phyloP scores from a whole-genome alignment of 345 rosid species.

The Ceriops zippeliana region DNA sequence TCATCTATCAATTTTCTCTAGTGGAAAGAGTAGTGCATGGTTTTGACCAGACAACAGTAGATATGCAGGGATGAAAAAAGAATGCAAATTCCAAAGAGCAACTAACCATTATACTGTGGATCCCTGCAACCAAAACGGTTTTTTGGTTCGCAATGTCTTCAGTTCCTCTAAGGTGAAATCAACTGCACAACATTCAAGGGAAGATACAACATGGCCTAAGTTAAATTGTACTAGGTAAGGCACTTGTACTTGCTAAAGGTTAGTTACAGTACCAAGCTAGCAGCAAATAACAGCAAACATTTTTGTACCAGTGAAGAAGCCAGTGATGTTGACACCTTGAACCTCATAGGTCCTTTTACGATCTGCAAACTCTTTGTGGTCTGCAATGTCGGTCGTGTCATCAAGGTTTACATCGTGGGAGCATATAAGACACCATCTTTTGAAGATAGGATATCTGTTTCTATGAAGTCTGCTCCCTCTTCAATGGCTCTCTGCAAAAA shows the following conservation, averaged over 20 bases:
- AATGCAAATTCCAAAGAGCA: constrained; percentile 1
- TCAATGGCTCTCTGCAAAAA: constrained; percentile 78
- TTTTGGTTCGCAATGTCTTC: constrained; percentile 63
- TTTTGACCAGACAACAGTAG: no score
- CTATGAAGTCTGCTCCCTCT: constrained; percentile 95
- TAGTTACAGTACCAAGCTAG: neutral
- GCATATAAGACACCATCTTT: constrained; percentile 87
- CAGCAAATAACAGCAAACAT: neutral
- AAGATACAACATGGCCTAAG: constrained; percentile 1
- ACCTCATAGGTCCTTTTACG: constrained; percentile 83
- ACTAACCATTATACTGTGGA: constrained; percentile 80
- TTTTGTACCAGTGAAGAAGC: constrained; percentile 70
- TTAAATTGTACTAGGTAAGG: neutral
- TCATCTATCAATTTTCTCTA: no score
- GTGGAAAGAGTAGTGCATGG: no score
- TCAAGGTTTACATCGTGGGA: constrained; percentile 79
- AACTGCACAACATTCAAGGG: constrained; percentile 41
- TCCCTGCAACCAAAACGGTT: constrained; percentile 81
- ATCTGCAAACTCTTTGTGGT: constrained; percentile 71
- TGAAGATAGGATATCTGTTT: constrained; percentile 70
- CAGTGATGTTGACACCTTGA: constrained; percentile 66
- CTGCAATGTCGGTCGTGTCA: constrained; percentile 61
- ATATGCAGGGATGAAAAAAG: no score
- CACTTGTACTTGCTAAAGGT: no score
- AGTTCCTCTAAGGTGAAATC: constrained; percentile 79